Conservation (phyloP, 2,329 filamentous ascomycete genomes). For the Lachnellula occidentalis region DNA sequence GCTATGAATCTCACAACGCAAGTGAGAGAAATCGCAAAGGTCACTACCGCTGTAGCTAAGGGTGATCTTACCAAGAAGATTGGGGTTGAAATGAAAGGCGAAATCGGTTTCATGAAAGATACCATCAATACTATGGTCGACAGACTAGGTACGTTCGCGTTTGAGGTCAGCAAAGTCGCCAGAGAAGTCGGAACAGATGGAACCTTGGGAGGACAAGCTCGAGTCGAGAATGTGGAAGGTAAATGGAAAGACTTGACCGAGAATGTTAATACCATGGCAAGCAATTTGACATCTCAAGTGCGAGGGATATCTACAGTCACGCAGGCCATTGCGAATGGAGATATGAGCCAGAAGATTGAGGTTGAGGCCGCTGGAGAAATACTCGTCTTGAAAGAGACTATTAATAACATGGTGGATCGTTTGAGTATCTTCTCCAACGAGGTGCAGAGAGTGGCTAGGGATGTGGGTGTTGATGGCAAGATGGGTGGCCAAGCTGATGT, state of each 20-base stretch:
- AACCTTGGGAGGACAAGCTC: conserved; percentile 85
- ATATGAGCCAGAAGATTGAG: conserved; percentile 93
- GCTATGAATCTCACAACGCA: conserved; percentile 97
- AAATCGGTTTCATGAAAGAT: conserved; percentile 91
- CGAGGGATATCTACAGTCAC: conserved; percentile 91
- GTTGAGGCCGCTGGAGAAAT: conserved; percentile 95
- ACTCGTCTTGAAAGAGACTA: conserved; percentile 86
- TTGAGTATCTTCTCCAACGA: conserved; percentile 95
- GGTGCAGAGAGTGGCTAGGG: conserved; percentile 90
- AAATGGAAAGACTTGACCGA: conserved; percentile 98
- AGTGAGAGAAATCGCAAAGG: conserved; percentile 94
- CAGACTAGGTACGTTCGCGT: conserved; percentile 89
- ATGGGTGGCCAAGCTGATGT: conserved; percentile 98
- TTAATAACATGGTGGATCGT: conserved; percentile 97
- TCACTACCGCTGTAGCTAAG: conserved; percentile 90
- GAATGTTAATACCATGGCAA: conserved; percentile 75
- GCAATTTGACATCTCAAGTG: conserved; percentile 66
- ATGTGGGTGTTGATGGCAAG: conserved; percentile 95
- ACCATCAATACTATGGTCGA: conserved; percentile 99
- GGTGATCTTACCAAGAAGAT: conserved; percentile 96
- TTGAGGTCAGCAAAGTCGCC: conserved; percentile 92
- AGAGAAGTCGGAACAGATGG: conserved; percentile 96
- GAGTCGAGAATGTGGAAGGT: conserved; percentile 90
- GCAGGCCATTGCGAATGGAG: conserved; percentile 89
- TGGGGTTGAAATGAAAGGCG: conserved; percentile 84